These are phyloP conservation scores for Chrysosporium queenslandicum DNA, from an alignment of 2,329 filamentous ascomycete species.

Conservation along the genomic window DNA sequence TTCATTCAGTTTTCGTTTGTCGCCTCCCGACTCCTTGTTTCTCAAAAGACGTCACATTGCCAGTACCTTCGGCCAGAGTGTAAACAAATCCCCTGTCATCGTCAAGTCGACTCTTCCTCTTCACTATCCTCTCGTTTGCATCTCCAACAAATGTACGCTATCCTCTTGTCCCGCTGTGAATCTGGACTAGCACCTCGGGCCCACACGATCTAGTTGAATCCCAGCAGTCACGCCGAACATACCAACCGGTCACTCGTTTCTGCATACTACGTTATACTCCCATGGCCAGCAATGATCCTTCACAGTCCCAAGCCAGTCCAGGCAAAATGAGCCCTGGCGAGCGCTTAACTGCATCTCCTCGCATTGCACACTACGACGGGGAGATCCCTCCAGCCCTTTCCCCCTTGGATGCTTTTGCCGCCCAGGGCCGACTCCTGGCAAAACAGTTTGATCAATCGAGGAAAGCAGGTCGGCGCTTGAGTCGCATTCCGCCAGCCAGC, in stretches of 20 bases:
- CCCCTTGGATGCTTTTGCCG: constrained; percentile 86
- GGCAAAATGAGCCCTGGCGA: constrained; percentile 2
- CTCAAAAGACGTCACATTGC: not conserved
- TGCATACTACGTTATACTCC: not conserved
- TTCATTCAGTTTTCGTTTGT: not conserved
- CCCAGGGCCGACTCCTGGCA: constrained; percentile 79
- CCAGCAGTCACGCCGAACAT: not conserved
- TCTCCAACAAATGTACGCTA: not conserved
- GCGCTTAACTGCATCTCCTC: constrained; percentile 46
- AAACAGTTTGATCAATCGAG: constrained; percentile 74
- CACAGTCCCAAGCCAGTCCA: not conserved
- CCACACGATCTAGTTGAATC: not conserved
- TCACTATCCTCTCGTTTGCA: not conserved
- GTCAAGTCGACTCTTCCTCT: not conserved
- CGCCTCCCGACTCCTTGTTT: not conserved
- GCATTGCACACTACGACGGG: constrained; percentile 61
- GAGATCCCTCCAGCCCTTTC: constrained; percentile 77
- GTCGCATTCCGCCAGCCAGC: constrained; percentile 71
- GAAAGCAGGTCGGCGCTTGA: constrained; percentile 66
- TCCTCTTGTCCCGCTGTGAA: not conserved
- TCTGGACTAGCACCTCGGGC: not conserved
- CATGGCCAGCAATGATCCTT: constrained; percentile 2
- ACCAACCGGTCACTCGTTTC: not conserved
- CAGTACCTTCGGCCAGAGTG: not conserved
- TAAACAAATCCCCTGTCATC: not conserved